These are phyloP conservation scores for Ammopiptanthus mongolicus DNA, from an alignment of 306 rosid genomes.

Conservation along the genomic window DNA sequence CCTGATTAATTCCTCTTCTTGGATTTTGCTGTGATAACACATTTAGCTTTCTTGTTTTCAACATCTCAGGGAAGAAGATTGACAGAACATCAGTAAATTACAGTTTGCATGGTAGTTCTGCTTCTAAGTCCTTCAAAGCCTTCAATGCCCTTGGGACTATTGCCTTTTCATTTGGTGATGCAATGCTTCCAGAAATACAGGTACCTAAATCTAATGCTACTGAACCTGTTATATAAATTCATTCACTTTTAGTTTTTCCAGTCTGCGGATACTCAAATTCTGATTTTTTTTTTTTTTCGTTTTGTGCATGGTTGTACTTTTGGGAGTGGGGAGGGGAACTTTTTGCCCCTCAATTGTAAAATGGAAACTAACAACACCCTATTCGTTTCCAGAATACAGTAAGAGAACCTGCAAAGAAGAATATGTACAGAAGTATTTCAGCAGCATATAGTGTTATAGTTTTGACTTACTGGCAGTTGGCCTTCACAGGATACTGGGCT, in stretches of 20 bases:
- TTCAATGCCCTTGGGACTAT: constrained; percentile 68
- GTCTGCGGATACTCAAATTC: not conserved
- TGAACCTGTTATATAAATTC: not conserved
- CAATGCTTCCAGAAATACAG: constrained; percentile 85
- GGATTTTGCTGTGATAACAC: not conserved
- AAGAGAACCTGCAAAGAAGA: constrained; percentile 63
- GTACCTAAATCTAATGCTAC: constrained; percentile 11
- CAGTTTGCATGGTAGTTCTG: constrained; percentile 53
- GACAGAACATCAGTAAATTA: constrained; percentile 55
- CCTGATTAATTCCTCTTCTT: not conserved
- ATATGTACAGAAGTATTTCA: constrained; percentile 64
- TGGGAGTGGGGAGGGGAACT: no score
- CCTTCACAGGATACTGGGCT: constrained; percentile 68
- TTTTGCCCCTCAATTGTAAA: not conserved
- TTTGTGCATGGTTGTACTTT: not conserved
- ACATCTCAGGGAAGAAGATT: constrained; percentile 48
- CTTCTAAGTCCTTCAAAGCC: constrained; percentile 51
- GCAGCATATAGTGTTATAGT: constrained; percentile 60
- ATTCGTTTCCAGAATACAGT: constrained; percentile 52
- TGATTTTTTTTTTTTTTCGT: not conserved
- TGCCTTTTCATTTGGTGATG: constrained; percentile 82
- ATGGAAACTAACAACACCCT: not conserved
- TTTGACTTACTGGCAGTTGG: constrained; percentile 62
- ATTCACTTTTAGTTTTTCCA: not conserved
- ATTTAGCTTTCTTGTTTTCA: not conserved